Evolutionary conservation across 164 flowering plant species (phyloP), one percentile per base, ranked within the genome.

Genomic region (Pachysandra terminalis): DNA sequence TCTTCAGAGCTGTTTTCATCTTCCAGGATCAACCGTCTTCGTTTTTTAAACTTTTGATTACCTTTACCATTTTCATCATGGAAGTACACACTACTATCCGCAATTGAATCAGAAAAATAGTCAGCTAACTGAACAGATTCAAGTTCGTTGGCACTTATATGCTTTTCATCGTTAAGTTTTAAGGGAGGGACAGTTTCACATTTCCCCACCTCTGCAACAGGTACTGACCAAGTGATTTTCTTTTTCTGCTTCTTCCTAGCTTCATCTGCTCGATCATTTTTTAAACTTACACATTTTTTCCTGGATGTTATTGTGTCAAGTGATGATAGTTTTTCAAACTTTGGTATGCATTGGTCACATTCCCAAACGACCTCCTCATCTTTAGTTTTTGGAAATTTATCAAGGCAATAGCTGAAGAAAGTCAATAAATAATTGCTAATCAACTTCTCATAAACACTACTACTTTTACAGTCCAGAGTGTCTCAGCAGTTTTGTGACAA

Each of bases 351-450:
- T 41, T 74, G 79, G 59, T 66, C 77, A 72, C 91, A 87, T 45
- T 61, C 56, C 88, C 88, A 87, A 3, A 13, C 71, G 52, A 80
- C 72, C 28, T 73, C 54, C 26, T 81, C 82, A 40, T 72, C 64
- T 12, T 75, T 67, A 51, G 56, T 23, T 67, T 21, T 35, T 5
- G 85, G 82, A 14, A 76, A 9, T 22, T 19, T 59, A 53, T 78
- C 76, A 37, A 80, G 67, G 68, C 88, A 85, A 70, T 87, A 87
- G 41, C 91, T 87, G 80, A 16, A 67, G 32, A 52, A 66, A 48
- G 32, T 9, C 51, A 45, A 45, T 5, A 45, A 10, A 45, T 10
- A 15, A 45, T n/a, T 10, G 51, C 17, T 45, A 12, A 45, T 45
- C 51, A 45, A 45, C 15, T 3, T 45, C 17, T 45, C 10, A 45